These are phyloP conservation scores for Mycena rebaudengoi DNA, from an alignment of 768 basidiomycete species.

Conservation along the genomic window DNA sequence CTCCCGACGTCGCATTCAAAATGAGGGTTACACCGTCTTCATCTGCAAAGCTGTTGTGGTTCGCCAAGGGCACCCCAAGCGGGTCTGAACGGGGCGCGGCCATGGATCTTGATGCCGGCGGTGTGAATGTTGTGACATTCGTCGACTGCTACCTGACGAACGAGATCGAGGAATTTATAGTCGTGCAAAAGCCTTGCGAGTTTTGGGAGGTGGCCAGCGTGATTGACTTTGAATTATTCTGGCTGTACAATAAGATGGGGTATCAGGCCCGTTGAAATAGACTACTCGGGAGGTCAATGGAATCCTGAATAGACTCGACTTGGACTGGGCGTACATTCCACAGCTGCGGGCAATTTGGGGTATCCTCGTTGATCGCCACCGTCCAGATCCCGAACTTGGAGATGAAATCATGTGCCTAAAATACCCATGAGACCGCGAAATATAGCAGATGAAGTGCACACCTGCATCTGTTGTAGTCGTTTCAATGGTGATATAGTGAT, in stretches of 20 bases:
- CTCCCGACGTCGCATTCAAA: neutral
- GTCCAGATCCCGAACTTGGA: too few relatives aligned
- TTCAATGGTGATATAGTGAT: neutral
- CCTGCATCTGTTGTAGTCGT: neutral
- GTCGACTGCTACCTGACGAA: too few relatives aligned
- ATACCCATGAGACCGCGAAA: too few relatives aligned
- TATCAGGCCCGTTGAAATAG: neutral
- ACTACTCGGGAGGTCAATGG: too few relatives aligned
- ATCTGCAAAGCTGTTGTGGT: constrained; percentile 15
- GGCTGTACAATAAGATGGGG: neutral
- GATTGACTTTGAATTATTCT: neutral
- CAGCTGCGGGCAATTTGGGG: too few relatives aligned
- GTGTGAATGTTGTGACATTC: constrained; percentile 35
- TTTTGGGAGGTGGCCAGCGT: constrained; percentile 25
- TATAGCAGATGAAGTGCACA: too few relatives aligned
- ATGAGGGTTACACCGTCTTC: neutral
- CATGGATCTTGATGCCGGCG: constrained; percentile 30
- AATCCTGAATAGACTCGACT: too few relatives aligned
- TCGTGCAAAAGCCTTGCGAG: constrained; percentile 20
- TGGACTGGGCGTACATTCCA: too few relatives aligned
- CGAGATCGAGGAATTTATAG: too few relatives aligned
- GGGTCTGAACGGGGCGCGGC: constrained; percentile 28
- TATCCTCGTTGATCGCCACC: too few relatives aligned
- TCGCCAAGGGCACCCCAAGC: constrained; percentile 31
- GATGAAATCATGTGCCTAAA: too few relatives aligned